These are phyloP conservation scores for Discostella stelligeroides DNA, from an alignment of 108 stramenopile genomes.

Conservation along the genomic window DNA sequence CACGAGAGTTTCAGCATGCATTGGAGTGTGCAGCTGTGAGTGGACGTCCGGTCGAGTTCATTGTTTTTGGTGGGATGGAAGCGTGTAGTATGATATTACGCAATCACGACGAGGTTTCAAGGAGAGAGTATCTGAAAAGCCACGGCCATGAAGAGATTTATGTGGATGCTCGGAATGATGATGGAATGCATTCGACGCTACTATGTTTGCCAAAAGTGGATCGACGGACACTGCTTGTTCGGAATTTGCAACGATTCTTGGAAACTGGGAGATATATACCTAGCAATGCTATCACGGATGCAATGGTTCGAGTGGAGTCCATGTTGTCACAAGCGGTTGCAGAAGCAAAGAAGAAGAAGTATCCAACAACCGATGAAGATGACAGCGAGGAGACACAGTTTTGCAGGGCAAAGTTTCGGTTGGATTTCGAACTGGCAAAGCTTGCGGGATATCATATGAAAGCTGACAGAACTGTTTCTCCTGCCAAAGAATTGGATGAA, in stretches of 20 bases:
- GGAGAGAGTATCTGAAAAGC: slow-evolving; percentile 31
- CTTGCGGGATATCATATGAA: slow-evolving; percentile 53
- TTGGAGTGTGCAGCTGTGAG: slow-evolving; percentile 61
- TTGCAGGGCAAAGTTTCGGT: slow-evolving; percentile 47
- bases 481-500: neutral
- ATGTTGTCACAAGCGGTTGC: slow-evolving; percentile 41
- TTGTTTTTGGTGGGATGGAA: slow-evolving; percentile 56
- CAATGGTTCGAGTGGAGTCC: slow-evolving; percentile 51
- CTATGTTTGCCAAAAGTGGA: slow-evolving; percentile 45
- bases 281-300: slow-evolving; percentile 61
- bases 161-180: neutral
- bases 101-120: slow-evolving; percentile 19
- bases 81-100: slow-evolving; percentile 50
- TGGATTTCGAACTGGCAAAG: slow-evolving; percentile 50
- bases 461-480: slow-evolving; percentile 50
- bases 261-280: slow-evolving; percentile 76
- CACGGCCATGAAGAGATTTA: neutral
- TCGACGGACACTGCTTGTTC: slow-evolving; percentile 44
- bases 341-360: slow-evolving; percentile 32
- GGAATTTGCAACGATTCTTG: slow-evolving; percentile 65
- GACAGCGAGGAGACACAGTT: neutral
- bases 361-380: slow-evolving; percentile 6
- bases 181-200: neutral
- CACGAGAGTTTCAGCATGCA: slow-evolving; percentile 61
- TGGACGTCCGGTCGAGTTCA: slow-evolving; percentile 74